These are phyloP conservation scores for Fusarium veterinarium DNA, from an alignment of 2,329 filamentous ascomycete species.

Conservation along the genomic window DNA sequence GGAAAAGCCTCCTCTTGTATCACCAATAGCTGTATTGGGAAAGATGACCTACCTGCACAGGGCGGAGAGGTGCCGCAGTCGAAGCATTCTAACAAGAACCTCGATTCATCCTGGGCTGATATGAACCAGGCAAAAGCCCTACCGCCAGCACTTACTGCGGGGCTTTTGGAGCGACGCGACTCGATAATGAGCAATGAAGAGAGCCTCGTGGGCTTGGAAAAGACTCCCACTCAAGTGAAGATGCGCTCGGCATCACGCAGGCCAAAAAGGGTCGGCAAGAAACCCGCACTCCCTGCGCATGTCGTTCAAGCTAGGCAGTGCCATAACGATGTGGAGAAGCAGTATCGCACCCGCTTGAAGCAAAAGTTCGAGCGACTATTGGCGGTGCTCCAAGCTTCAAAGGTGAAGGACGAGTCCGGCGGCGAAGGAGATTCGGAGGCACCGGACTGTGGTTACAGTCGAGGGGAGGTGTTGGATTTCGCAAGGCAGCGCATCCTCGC, in stretches of 20 bases:
- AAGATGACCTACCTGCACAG: no score
- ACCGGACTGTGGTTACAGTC: neutral
- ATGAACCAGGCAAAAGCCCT: neutral
- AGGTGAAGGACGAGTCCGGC: neutral
- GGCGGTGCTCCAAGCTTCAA: neutral
- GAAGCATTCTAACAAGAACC: neutral
- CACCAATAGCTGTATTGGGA: neutral
- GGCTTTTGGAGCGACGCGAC: neutral
- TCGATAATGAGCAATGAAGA: neutral
- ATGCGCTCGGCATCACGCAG: neutral
- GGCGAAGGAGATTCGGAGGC: neutral
- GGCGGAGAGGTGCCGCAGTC: neutral
- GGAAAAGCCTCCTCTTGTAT: neutral
- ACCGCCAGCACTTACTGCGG: neutral
- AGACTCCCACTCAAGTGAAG: neutral
- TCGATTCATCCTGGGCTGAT: neutral
- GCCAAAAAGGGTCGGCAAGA: neutral
- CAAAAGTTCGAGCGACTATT: neutral
- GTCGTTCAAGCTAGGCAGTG: neutral
- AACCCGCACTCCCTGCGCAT: neutral
- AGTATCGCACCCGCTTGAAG: neutral
- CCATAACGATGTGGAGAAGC: neutral
- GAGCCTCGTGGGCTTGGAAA: neutral
- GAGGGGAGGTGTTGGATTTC: neutral
- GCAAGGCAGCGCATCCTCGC: neutral